phyloP scores from a whole-genome alignment of 306 rosid species.

The Gastrolobium villosum region DNA sequence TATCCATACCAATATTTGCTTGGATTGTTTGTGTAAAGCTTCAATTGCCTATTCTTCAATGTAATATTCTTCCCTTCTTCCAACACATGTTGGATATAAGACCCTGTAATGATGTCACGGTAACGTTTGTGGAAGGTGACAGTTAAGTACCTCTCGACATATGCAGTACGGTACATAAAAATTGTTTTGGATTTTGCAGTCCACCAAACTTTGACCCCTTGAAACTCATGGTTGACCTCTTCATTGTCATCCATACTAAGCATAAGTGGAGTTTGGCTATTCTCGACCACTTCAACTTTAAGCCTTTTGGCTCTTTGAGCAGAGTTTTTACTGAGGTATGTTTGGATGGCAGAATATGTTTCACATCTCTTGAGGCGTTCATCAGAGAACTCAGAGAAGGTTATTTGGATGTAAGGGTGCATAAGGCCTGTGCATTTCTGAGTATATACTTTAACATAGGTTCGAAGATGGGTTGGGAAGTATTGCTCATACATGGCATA shows the following conservation, averaged over 20 bases:
- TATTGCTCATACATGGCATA: conserved; percentile 46
- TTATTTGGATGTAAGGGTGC: conserved; percentile 53
- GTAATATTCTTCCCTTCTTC: background rate
- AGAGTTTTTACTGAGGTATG: too few relatives aligned
- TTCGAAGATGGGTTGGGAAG: conserved; percentile 42
- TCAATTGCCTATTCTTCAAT: too few relatives aligned
- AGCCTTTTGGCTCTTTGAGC: too few relatives aligned
- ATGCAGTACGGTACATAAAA: conserved; percentile 24
- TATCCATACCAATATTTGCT: background rate
- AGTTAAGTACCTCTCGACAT: conserved; percentile 39
- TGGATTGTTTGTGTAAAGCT: too few relatives aligned
- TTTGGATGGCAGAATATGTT: conserved; percentile 19
- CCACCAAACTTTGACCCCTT: conserved; percentile 20
- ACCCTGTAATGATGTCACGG: conserved; percentile 33
- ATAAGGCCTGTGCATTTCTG: conserved; percentile 8
- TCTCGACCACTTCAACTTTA: too few relatives aligned
- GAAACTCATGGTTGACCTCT: conserved; percentile 51
- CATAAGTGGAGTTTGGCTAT: background rate
- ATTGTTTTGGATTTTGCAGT: background rate
- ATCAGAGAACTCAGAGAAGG: conserved; percentile 46
- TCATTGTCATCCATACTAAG: conserved; percentile 57
- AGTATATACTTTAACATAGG: background rate
- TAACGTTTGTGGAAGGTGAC: conserved; percentile 54
- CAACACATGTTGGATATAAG: conserved; percentile 46
- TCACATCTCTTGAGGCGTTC: conserved; percentile 44